These are phyloP conservation scores for Sugiyamaella marilandica DNA, from an alignment of 805 yeast genomes.

Conservation along the genomic window DNA sequence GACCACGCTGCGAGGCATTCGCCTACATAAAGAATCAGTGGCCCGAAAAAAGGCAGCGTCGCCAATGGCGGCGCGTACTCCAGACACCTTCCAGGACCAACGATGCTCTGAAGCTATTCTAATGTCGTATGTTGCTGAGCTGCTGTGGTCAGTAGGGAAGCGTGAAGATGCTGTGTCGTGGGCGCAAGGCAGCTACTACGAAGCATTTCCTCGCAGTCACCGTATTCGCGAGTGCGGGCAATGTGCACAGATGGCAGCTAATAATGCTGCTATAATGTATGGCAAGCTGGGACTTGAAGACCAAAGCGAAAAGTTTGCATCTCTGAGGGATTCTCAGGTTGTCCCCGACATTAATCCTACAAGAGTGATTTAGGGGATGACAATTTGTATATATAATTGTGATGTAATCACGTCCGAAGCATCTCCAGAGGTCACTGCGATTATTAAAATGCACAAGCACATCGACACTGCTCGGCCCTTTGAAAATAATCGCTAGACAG, in stretches of 20 bases:
- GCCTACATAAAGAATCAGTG: slow-evolving; percentile 4
- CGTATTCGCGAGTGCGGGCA: slow-evolving; percentile 26
- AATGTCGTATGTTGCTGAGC: slow-evolving; percentile 24
- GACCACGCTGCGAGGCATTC: slow-evolving; percentile 22
- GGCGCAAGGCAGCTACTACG: slow-evolving; percentile 25
- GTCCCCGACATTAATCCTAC: no score
- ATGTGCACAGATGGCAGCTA: slow-evolving; percentile 24
- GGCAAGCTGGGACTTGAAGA: slow-evolving; percentile 12
- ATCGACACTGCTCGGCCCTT: no score
- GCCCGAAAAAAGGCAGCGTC: neutral
- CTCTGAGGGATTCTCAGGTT: neutral
- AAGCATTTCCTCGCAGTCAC: slow-evolving; percentile 20
- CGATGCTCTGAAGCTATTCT: slow-evolving; percentile 18
- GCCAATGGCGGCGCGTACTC: neutral
- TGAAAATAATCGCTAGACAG: no score
- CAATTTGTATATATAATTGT: no score
- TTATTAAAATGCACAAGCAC: no score
- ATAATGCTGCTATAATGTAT: slow-evolving; percentile 22
- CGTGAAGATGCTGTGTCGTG: slow-evolving; percentile 24
- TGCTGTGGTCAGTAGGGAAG: slow-evolving; percentile 24
- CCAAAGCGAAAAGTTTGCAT: slow-evolving; percentile 14
- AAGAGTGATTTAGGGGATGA: no score
- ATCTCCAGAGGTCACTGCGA: no score
- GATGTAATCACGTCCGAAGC: no score
- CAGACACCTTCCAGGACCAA: neutral